These are phyloP conservation scores for Gentiana straminea DNA, from an alignment of 257 asterid species.

Conservation along the genomic window DNA sequence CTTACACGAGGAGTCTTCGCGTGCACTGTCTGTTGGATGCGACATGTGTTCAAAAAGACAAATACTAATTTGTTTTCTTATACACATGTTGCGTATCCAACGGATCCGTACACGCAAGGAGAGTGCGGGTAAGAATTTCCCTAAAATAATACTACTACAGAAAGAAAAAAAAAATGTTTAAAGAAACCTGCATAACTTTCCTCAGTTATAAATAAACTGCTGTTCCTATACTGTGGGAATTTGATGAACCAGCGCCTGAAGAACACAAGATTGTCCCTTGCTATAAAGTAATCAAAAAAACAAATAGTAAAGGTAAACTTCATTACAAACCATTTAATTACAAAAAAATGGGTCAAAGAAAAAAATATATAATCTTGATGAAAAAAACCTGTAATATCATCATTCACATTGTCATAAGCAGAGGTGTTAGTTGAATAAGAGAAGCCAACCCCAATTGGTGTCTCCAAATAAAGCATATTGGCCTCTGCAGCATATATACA, in stretches of 20 bases:
- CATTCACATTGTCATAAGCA: conserved; percentile 35
- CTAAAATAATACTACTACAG: not conserved
- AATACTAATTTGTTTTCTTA: no score
- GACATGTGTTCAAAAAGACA: no score
- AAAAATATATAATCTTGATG: not conserved
- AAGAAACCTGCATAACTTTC: conserved; percentile 65
- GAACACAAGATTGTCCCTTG: conserved; percentile 54
- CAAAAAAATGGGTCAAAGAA: no score
- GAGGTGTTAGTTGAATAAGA: conserved; percentile 43
- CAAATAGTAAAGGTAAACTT: no score
- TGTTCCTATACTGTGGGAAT: conserved; percentile 42
- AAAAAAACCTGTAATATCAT: conserved; percentile 43
- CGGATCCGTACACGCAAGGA: no score
- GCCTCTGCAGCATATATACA: conserved; percentile 32
- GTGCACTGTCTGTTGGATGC: no score
- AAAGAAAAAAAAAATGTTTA: not conserved
- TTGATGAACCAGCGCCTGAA: conserved; percentile 51
- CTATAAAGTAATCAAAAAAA: conserved; percentile 18
- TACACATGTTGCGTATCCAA: no score
- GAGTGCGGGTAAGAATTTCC: no score
- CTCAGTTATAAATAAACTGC: conserved; percentile 46
- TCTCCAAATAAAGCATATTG: conserved; percentile 58
- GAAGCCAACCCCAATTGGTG: conserved; percentile 69
- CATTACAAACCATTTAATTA: no score
- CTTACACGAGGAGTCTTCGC: no score